Evolutionary conservation across 2,329 filamentous ascomycete genomes (phyloP).

Genomic region (Hypomyces perniciosus): DNA sequence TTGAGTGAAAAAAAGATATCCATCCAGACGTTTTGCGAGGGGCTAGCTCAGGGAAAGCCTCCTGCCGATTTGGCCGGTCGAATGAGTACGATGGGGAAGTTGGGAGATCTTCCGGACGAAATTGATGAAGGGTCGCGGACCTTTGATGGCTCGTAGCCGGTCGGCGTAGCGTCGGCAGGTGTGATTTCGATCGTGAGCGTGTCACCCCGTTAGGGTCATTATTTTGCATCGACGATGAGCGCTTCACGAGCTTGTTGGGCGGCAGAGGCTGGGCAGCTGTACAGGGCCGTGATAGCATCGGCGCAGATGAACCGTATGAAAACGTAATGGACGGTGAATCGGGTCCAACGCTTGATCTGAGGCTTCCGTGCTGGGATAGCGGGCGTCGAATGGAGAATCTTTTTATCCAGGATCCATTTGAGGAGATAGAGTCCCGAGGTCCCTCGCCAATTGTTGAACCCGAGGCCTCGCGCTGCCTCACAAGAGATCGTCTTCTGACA

Average conservation of each 20-base stretch:
- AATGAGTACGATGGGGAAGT: constrained; percentile 27
- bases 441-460: constrained; percentile 37
- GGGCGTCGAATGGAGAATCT: constrained; percentile 64
- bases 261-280: constrained; percentile 41
- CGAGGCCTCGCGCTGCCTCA: constrained; percentile 33
- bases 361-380: constrained; percentile 57
- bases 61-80: constrained; percentile 28
- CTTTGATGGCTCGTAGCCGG: constrained; percentile 77
- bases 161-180: constrained; percentile 60
- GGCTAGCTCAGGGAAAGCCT: constrained; percentile 24
- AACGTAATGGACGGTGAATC: constrained; percentile 60
- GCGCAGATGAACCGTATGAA: constrained; percentile 61
- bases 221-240: constrained; percentile 52
- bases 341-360: constrained; percentile 57
- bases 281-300: constrained; percentile 46
- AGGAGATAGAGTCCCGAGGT: constrained; percentile 52
- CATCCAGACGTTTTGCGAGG: constrained; percentile 28
- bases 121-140: constrained; percentile 61
- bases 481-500: constrained; percentile 38
- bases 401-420: constrained; percentile 65
- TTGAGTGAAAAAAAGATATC: constrained; percentile 53
- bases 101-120: constrained; percentile 25
- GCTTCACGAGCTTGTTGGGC: constrained; percentile 75
- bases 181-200: constrained; percentile 49
- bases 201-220: constrained; percentile 34